Evolutionary conservation across 78 protist species (phyloP).

Genomic region (Creolimax fragrantissima): DNA sequence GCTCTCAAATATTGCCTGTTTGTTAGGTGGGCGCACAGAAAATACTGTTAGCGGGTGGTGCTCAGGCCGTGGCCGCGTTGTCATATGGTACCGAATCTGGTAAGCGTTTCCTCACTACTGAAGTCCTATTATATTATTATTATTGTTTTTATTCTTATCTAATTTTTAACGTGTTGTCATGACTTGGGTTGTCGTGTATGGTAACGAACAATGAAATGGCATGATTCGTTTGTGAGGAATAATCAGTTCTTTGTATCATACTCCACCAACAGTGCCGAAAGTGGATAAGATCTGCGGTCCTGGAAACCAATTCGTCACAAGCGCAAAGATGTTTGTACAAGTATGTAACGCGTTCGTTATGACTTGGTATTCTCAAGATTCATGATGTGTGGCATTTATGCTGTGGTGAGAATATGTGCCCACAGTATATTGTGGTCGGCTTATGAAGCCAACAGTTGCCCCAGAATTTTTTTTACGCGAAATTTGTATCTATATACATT

Average conservation of each 20-base stretch:
- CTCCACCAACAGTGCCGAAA: constrained; percentile 21
- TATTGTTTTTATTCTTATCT: not conserved
- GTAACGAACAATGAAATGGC: no score
- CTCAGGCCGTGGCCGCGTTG: constrained; percentile 71
- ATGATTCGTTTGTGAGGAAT: no score
- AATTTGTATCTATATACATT: no score
- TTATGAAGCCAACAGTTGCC: no score
- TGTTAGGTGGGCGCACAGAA: constrained; percentile 1
- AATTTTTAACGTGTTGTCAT: not conserved
- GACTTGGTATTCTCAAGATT: no score
- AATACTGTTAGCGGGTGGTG: constrained; percentile 55
- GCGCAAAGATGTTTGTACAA: constrained; percentile 67
- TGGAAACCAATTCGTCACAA: constrained; percentile 70
- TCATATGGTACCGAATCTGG: constrained; percentile 53
- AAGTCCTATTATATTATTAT: not conserved
- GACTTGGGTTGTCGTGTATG: no score
- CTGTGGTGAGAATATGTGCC: no score
- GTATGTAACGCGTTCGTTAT: not conserved
- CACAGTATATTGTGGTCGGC: no score
- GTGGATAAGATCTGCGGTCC: constrained; percentile 52
- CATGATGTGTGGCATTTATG: no score
- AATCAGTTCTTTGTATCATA: no score
- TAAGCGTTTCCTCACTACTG: not conserved
- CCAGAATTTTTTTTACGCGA: no score
- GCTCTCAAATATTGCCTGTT: no score